Evolutionary conservation across 257 asterid genomes (phyloP).

Genomic region (Ilex aquifolium): DNA sequence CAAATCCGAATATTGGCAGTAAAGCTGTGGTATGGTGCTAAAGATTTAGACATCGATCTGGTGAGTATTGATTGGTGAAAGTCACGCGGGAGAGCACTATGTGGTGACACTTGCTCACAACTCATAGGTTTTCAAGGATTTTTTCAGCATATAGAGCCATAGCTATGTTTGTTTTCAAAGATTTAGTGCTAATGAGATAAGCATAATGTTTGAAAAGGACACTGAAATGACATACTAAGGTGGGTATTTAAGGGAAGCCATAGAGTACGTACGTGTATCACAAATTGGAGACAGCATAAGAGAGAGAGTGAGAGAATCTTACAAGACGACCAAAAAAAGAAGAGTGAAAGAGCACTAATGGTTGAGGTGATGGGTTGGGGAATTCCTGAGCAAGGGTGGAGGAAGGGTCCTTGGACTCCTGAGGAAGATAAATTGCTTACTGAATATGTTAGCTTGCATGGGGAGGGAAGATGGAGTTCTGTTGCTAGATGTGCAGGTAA

Average conservation of each 20-base stretch:
- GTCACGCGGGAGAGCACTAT: conserved; percentile 11
- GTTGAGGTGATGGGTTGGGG: conserved; percentile 26
- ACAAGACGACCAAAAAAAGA: neutral
- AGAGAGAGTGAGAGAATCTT: neutral
- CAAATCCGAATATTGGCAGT: too few relatives aligned
- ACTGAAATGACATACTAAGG: conserved; percentile 20
- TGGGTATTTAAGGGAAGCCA: conserved; percentile 14
- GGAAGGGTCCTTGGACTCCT: conserved; percentile 45
- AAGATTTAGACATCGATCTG: too few relatives aligned
- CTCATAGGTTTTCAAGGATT: neutral
- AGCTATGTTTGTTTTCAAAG: neutral
- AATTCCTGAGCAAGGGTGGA: conserved; percentile 28
- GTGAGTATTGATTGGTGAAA: conserved; percentile 23
- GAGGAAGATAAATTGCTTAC: conserved; percentile 36
- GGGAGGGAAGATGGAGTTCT: conserved; percentile 45
- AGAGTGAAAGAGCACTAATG: conserved; percentile 4
- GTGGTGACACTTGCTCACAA: conserved; percentile 18
- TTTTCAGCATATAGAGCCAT: too few relatives aligned
- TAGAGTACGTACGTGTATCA: conserved; percentile 25
- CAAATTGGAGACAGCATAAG: conserved; percentile 27
- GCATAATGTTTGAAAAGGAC: conserved; percentile 16
- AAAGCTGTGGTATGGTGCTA: too few relatives aligned
- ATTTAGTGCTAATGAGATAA: conserved; percentile 21
- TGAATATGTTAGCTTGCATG: conserved; percentile 29
- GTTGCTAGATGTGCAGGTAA: conserved; percentile 34